Percentiles rank a stretch among this genome's conserved stretches.
Evolutionary conservation across 441 rosid genomes (phyloP).

Genomic region (Mallotus repandus): DNA sequence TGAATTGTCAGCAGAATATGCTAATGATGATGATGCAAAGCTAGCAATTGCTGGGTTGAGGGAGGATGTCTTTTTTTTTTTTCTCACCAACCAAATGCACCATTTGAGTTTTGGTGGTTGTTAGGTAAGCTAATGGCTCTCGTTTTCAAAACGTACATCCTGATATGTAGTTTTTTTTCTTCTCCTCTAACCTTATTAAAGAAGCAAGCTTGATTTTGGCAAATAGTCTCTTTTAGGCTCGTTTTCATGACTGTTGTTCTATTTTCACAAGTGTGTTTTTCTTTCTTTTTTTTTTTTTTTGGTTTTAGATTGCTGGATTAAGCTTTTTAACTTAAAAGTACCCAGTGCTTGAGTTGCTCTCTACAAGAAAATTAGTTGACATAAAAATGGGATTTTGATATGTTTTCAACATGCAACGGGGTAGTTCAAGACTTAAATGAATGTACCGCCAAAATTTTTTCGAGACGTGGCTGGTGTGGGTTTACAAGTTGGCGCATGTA

Average conservation of each 20-base stretch:
- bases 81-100: slow-evolving; percentile 25
- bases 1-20: slow-evolving; percentile 70
- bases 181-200: slow-evolving; percentile 5
- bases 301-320: neutral
- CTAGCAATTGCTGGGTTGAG: slow-evolving; percentile 53
- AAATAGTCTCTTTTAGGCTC: slow-evolving; percentile 13
- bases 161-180: slow-evolving; percentile 14
- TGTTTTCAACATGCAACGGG: too few relatives aligned
- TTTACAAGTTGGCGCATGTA: too few relatives aligned
- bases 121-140: slow-evolving; percentile 37
- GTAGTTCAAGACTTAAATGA: too few relatives aligned
- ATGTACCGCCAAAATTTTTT: too few relatives aligned
- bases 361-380: too few relatives aligned
- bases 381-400: too few relatives aligned
- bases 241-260: slow-evolving; percentile 3
- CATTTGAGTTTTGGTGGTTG: slow-evolving; percentile 36
- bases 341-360: too few relatives aligned
- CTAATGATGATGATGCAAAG: slow-evolving; percentile 79
- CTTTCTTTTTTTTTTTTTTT: neutral
- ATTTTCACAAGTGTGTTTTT: neutral
- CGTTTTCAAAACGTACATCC: slow-evolving; percentile 25
- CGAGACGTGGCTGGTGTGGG: too few relatives aligned
- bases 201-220: slow-evolving; percentile 14
- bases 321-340: slow-evolving; percentile 11
- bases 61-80: slow-evolving; percentile 39